Evolutionary conservation across 2,329 filamentous ascomycete species (phyloP), one percentile per base, ranked within the genome.

Genomic region (Aquanectria penicillioides): DNA sequence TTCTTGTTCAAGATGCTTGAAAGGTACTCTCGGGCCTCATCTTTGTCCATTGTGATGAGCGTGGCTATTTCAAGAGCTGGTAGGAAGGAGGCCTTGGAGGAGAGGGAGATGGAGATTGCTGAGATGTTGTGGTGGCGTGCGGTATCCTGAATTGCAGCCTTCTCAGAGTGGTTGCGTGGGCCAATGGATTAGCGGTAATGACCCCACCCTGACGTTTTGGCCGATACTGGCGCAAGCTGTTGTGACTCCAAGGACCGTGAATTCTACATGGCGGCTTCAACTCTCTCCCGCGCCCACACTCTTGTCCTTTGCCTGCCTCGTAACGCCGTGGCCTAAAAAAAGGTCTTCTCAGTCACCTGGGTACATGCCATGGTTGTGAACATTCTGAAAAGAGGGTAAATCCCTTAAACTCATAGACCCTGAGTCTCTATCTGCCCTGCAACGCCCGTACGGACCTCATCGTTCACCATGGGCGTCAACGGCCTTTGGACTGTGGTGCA

Each of bases 401-500:
- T 58, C 61, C 68, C 65, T 59, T 65, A 53, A 62, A 18, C 11
- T 51, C 4, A 40, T 13, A 12, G 29, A 36, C 36, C 17, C 17
- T 31, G 38, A 31, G 46, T 29, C 51, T 34, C 34, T 36, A 34
- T 37, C 37, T 44, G 62, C 57, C 61, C 57, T 55, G n/a, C n/a
- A n/a, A n/a, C n/a, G n/a, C n/a, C n/a, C n/a, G n/a, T n/a, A n/a
- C n/a, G n/a, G n/a, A n/a, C n/a, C 65, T 57, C 40, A 61, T 46
- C 58, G 28, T 25, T 50, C 46, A 69, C 59, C 72, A 99, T 99
- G 95, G 95, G 95, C 89, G 95, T 99, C 65, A 97, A 94, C 73
- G 94, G 94, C 65, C 92, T 99, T 65, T 99, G 95, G 95, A 94
- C 92, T 63, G 93, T 99, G 49, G 83, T 98, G 65, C 92, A 97